Percentiles rank a stretch among this genome's conserved stretches.
These are phyloP conservation scores for Tubosaeta brunneosetosa DNA, from an alignment of 768 basidiomycete species.

Conservation along the genomic window DNA sequence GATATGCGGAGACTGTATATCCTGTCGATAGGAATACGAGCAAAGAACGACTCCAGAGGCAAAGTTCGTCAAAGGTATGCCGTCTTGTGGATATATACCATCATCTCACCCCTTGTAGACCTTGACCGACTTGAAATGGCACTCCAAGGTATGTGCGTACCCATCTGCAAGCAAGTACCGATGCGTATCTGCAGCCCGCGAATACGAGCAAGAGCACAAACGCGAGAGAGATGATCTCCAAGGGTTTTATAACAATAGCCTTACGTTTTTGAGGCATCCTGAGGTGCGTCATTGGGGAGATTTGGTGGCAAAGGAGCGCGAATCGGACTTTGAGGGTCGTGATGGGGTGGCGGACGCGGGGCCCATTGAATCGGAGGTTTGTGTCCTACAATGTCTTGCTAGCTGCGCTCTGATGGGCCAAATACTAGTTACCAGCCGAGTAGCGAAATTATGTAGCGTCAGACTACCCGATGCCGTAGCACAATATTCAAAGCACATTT, in stretches of 20 bases:
- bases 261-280: slow-evolving; percentile 66
- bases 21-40: slow-evolving; percentile 72
- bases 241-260: slow-evolving; percentile 74
- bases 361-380: not conserved
- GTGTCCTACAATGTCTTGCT: not conserved
- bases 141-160: slow-evolving; percentile 52
- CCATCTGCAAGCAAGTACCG: not conserved
- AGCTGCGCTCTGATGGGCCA: not conserved
- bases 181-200: slow-evolving; percentile 44
- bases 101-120: slow-evolving; percentile 40
- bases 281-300: slow-evolving; percentile 72
- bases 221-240: slow-evolving; percentile 48
- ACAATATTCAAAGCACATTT: too few species aligned
- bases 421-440: too few species aligned
- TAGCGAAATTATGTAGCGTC: too few species aligned
- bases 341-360: too few species aligned
- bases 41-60: slow-evolving; percentile 68
- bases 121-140: slow-evolving; percentile 88
- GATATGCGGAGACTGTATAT: not conserved
- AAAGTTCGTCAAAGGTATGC: slow-evolving; percentile 78
- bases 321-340: not conserved
- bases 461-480: too few species aligned
- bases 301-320: slow-evolving; percentile 24
- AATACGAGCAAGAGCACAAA: slow-evolving; percentile 61
- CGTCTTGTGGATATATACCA: not conserved